Evolutionary conservation across 1,139 yeast genomes (phyloP), one percentile per base, ranked within the genome.

Genomic region (Debaryomycetaceae sp.): DNA sequence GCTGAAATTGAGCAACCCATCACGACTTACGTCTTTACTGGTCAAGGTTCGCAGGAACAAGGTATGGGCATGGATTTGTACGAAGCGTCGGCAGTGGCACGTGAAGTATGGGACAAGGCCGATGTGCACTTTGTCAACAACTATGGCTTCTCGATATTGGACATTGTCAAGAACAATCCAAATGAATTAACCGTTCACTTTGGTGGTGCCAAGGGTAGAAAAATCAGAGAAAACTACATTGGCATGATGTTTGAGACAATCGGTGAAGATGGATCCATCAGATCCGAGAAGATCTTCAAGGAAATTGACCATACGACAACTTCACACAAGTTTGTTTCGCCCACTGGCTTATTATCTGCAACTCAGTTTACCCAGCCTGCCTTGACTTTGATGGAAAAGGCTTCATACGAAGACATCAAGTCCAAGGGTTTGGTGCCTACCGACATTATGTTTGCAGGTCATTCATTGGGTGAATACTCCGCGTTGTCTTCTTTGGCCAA

Each of bases 11-110:
- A 91, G 50, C 98, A 91, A 66, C 98, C 99, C 31, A 83, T 82
- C 37, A 85, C 98, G 30, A 83, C 98, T 13, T 91, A 84, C 57
- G 96, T 91, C 38, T 91, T 93, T 68, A 91, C 99, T 45, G 99
- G 98, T 58, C 99, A 91, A 73, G 99, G 99, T 58, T 89, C 98
- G 38, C 98, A 91, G 67, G 98, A 93, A 63, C 98, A 93, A 71
- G 97, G 97, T 57, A 91, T 91, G 99, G 98, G 99, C 71, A 91
- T 91, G 99, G 98, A 93, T 62, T 75, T 91, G 56, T 91, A 91
- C 63, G 81, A 79, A 43, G 74, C 86, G 31, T 84, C 96, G 34
- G 86, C 77, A 25, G 96, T 93, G 57, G 98, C 99, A 37, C 81
- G 80, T 52, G 78, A 77, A 42, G 97, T 91, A 41, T 91, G 99